Conservation (phyloP, 228 moss, liverwort and hornwort genomes). For the Sphagnum fallax region DNA sequence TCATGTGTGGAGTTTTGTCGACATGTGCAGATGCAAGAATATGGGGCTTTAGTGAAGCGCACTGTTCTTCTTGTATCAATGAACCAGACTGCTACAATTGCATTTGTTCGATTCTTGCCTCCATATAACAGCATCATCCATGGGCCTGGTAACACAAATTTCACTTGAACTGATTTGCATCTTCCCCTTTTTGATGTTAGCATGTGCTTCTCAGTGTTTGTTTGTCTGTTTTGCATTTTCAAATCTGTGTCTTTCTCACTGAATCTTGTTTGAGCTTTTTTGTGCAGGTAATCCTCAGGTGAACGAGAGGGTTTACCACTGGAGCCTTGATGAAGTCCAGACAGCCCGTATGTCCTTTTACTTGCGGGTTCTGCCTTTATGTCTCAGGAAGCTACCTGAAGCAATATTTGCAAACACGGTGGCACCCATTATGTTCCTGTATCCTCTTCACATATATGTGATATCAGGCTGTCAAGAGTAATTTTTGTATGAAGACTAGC, state of each 20-base stretch:
- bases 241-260: too few relatives aligned
- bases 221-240: too few relatives aligned
- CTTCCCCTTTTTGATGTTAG: not conserved
- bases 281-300: slow-evolving; percentile 63
- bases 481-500: too few relatives aligned
- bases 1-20: slow-evolving; percentile 84
- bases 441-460: slow-evolving; percentile 36
- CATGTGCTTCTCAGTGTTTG: not conserved
- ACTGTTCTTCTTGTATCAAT: slow-evolving; percentile 52
- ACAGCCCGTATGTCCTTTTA: slow-evolving; percentile 75
- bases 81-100: slow-evolving; percentile 46
- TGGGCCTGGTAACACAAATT: slow-evolving; percentile 46
- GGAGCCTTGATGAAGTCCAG: slow-evolving; percentile 83
- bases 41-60: slow-evolving; percentile 61
- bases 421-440: slow-evolving; percentile 79
- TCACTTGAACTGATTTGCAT: not conserved
- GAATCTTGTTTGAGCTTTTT: not conserved
- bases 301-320: slow-evolving; percentile 38
- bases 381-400: slow-evolving; percentile 59
- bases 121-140: slow-evolving; percentile 51
- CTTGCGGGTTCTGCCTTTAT: slow-evolving; percentile 68
- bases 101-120: slow-evolving; percentile 55
- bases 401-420: slow-evolving; percentile 48
- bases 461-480: too few relatives aligned
- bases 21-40: slow-evolving; percentile 66